Percentiles rank a stretch among this genome's conserved stretches.
These are phyloP conservation scores for Echinosophora koreensis DNA, from an alignment of 306 rosid genomes.

Conservation along the genomic window DNA sequence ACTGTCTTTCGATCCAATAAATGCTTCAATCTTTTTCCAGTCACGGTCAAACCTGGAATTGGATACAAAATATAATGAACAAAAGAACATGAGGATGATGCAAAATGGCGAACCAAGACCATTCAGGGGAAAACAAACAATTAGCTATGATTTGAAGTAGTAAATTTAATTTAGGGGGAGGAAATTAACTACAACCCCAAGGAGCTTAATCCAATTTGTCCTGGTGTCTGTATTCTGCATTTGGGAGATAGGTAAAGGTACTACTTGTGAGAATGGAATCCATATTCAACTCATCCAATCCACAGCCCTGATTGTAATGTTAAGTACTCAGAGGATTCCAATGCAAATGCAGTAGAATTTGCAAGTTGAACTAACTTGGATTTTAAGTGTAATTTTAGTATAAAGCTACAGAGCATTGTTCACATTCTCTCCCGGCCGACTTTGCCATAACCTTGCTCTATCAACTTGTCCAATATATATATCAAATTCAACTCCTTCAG, in stretches of 20 bases:
- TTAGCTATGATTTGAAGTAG: conserved; percentile 24
- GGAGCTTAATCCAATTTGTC: not conserved
- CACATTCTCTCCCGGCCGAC: not conserved
- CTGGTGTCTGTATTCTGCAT: not conserved
- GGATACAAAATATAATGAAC: conserved; percentile 36
- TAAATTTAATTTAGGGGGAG: not conserved
- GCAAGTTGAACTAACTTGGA: not conserved
- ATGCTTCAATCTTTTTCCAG: conserved; percentile 99
- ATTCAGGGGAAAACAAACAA: not conserved
- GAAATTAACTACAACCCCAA: not conserved
- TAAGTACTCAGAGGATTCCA: not conserved
- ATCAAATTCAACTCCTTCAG: conserved; percentile 2
- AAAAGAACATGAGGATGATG: conserved; percentile 30
- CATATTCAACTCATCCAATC: conserved; percentile 1
- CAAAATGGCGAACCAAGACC: conserved; percentile 29
- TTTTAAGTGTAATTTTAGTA: not conserved
- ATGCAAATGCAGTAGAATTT: not conserved
- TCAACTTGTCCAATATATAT: not conserved
- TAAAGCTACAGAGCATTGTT: conserved; percentile 9
- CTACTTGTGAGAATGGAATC: not conserved
- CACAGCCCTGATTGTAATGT: not conserved
- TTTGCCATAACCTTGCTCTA: not conserved
- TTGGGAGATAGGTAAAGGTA: not conserved
- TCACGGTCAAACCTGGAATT: conserved; percentile 87
- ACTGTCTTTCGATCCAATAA: conserved; percentile 94